These are phyloP conservation scores for Ceratocystis colombiana DNA, from an alignment of 2,329 filamentous ascomycete species.

Conservation along the genomic window DNA sequence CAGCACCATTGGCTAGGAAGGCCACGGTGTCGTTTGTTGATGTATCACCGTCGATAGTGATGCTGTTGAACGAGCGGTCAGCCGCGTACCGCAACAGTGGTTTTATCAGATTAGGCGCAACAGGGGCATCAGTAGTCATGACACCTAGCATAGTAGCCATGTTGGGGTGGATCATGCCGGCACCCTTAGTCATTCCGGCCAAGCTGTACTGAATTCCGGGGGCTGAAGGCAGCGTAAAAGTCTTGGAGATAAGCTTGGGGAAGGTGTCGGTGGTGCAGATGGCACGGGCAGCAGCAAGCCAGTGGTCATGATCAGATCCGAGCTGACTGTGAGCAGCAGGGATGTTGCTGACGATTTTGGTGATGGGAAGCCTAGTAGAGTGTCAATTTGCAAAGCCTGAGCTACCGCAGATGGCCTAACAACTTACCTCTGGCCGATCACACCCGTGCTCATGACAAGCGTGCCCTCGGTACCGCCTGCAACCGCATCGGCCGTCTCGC, in stretches of 20 bases:
- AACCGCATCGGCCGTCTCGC: constrained; percentile 59
- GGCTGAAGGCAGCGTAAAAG: constrained; percentile 67
- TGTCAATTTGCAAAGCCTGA: background rate
- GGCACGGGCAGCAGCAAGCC: constrained; percentile 75
- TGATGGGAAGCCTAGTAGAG: constrained; percentile 61
- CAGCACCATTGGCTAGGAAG: constrained; percentile 88
- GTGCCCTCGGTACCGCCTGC: constrained; percentile 47
- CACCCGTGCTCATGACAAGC: constrained; percentile 97
- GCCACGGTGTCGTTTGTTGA: constrained; percentile 96
- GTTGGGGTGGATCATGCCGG: constrained; percentile 98
- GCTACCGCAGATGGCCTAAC: background rate
- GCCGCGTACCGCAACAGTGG: constrained; percentile 63
- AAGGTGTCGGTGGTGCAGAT: constrained; percentile 99
- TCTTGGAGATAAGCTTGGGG: constrained; percentile 80
- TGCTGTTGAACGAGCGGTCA: constrained; percentile 85
- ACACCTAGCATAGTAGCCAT: constrained; percentile 94
- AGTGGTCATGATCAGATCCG: constrained; percentile 68
- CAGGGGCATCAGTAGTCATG: constrained; percentile 80
- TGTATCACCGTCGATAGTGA: constrained; percentile 93
- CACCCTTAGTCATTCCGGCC: constrained; percentile 93
- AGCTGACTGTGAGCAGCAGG: constrained; percentile 63
- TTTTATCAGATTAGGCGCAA: constrained; percentile 57
- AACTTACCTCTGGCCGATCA: constrained; percentile 77
- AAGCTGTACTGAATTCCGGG: constrained; percentile 67
- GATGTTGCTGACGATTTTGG: constrained; percentile 77